These are phyloP conservation scores for Zoysia matrella DNA, from an alignment of 202 grass and related monocot species.

Conservation along the genomic window DNA sequence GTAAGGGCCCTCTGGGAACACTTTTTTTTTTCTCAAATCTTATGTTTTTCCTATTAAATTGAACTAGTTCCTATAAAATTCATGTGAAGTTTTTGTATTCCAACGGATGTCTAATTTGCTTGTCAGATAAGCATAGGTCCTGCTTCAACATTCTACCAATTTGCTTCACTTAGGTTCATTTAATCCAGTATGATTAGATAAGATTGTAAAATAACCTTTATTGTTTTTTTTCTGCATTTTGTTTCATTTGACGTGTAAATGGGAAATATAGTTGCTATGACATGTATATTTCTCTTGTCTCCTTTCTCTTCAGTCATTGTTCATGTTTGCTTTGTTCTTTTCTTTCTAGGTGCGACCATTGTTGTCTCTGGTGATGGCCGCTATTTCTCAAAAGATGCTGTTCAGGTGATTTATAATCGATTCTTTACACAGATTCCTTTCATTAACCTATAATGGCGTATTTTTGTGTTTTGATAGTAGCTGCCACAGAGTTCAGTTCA, in stretches of 20 bases:
- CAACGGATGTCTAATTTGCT: neutral
- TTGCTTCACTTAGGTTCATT: constrained; percentile 27
- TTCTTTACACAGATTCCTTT: constrained; percentile 7
- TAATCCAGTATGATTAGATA: neutral
- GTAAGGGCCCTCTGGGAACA: constrained; percentile 29
- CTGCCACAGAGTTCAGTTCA: neutral
- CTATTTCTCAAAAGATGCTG: constrained; percentile 96
- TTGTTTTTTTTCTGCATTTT: neutral
- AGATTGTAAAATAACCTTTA: constrained; percentile 1
- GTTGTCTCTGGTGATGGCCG: constrained; percentile 99
- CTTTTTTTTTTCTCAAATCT: too few species aligned
- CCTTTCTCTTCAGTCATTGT: neutral
- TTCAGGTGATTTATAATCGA: constrained; percentile 68
- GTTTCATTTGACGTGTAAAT: constrained; percentile 5
- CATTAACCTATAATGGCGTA: constrained; percentile 10
- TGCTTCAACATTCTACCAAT: constrained; percentile 18
- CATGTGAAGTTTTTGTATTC: too few species aligned
- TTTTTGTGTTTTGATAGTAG: constrained; percentile 4
- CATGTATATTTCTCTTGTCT: neutral
- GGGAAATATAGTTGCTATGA: constrained; percentile 9
- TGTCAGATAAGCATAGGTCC: constrained; percentile 31
- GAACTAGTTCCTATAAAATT: too few species aligned
- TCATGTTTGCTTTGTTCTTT: constrained; percentile 24
- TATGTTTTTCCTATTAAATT: too few species aligned
- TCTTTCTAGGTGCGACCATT: constrained; percentile 83